A percentile compares a stretch with the other conserved stretches of the same genome.
These are phyloP conservation scores for Davidsoniella eucalypti DNA, from an alignment of 2,329 filamentous ascomycete genomes.

Conservation along the genomic window DNA sequence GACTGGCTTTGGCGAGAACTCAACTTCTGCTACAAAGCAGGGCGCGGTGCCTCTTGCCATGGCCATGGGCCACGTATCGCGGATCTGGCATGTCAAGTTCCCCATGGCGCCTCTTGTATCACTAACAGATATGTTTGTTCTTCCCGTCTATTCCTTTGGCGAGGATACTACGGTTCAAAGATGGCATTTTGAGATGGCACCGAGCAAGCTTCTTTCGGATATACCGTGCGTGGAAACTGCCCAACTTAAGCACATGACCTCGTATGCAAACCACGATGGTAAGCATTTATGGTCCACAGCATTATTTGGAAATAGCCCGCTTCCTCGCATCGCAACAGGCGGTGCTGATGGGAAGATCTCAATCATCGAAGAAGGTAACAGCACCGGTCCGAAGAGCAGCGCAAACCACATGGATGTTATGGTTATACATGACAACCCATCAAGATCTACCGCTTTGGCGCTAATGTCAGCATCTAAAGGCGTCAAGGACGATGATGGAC, in stretches of 20 bases:
- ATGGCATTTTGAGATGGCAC: constrained; percentile 44
- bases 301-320: constrained; percentile 19
- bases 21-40: not conserved
- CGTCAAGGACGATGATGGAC: constrained; percentile 21
- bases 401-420: constrained; percentile 11
- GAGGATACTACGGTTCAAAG: constrained; percentile 66
- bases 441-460: not conserved
- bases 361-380: constrained; percentile 22
- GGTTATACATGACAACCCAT: constrained; percentile 3
- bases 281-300: constrained; percentile 82
- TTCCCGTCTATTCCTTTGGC: constrained; percentile 59
- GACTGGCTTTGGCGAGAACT: constrained; percentile 43
- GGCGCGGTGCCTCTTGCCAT: constrained; percentile 38
- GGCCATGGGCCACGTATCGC: constrained; percentile 71
- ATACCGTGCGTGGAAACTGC: not conserved
- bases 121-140: constrained; percentile 13
- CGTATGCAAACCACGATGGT: constrained; percentile 53
- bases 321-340: constrained; percentile 46
- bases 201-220: not conserved
- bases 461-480: not conserved
- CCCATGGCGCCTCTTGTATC: constrained; percentile 20
- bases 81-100: constrained; percentile 80
- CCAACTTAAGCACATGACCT: constrained; percentile 34
- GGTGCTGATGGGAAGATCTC: constrained; percentile 65
- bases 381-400: not conserved